These are phyloP conservation scores for Fusarium succisae DNA, from an alignment of 2,329 filamentous ascomycete species.

Conservation along the genomic window DNA sequence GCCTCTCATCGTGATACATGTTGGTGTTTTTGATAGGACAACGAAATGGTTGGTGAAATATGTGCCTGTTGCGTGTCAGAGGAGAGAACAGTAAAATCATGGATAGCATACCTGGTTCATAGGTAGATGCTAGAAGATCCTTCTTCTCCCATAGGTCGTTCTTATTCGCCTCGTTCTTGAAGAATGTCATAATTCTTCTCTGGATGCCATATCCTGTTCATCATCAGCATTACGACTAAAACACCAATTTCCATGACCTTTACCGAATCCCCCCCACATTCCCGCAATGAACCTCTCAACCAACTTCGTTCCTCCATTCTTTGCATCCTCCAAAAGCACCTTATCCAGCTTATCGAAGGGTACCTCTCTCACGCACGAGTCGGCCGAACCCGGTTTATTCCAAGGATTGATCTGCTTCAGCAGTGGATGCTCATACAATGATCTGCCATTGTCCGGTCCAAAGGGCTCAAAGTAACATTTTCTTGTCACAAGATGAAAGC, in stretches of 20 bases:
- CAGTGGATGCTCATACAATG: constrained; percentile 18
- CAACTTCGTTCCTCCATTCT: constrained; percentile 22
- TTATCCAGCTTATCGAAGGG: constrained; percentile 5
- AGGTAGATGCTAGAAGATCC: constrained; percentile 22
- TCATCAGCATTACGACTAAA: neutral
- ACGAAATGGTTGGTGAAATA: constrained; percentile 32
- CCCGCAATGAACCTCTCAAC: constrained; percentile 28
- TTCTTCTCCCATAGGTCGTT: constrained; percentile 32
- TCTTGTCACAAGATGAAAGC: constrained; percentile 29
- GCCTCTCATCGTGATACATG: constrained; percentile 19
- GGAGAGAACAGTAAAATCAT: accelerated
- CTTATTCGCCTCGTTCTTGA: constrained; percentile 8
- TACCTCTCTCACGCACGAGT: constrained; percentile 31
- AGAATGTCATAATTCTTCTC: constrained; percentile 14
- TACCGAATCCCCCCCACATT: constrained; percentile 38
- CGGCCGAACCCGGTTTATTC: constrained; percentile 29
- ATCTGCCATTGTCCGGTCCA: constrained; percentile 1
- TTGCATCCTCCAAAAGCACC: constrained; percentile 18
- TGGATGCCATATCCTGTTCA: constrained; percentile 15
- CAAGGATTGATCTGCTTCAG: constrained; percentile 31
- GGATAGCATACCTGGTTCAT: constrained; percentile 20
- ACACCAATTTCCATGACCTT: neutral
- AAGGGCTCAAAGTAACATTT: constrained; percentile 37
- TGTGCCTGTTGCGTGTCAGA: constrained; percentile 4
- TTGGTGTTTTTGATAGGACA: constrained; percentile 23